Percentiles rank a stretch among this genome's conserved stretches.
phyloP scores from a whole-genome alignment of 2,329 filamentous ascomycete genomes.

The Aspergillus clavatus region DNA sequence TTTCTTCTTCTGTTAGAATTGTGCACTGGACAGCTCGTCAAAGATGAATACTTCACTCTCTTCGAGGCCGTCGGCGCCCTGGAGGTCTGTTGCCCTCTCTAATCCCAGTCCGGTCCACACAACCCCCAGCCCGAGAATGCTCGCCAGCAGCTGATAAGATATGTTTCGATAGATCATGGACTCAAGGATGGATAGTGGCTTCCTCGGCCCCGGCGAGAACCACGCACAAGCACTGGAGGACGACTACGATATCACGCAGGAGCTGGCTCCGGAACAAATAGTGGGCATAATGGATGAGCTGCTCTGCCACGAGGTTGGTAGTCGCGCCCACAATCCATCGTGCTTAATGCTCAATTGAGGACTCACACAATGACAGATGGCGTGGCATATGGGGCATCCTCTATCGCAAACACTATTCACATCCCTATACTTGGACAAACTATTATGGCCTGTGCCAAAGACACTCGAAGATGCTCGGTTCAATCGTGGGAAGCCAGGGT shows the following conservation, averaged over 20 bases:
- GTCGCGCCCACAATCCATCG: neutral
- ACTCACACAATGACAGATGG: slow-evolving; percentile 57
- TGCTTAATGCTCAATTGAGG: slow-evolving; percentile 7
- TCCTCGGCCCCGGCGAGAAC: slow-evolving; percentile 65
- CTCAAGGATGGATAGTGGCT: slow-evolving; percentile 96
- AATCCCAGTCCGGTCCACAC: neutral
- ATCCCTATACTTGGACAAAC: slow-evolving; percentile 79
- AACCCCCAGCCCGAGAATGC: neutral
- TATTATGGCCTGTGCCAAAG: slow-evolving; percentile 66
- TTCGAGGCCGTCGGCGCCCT: slow-evolving; percentile 84
- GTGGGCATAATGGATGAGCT: slow-evolving; percentile 93
- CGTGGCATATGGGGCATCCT: slow-evolving; percentile 94
- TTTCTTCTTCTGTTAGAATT: slow-evolving; percentile 52
- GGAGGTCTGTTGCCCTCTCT: slow-evolving; percentile 43
- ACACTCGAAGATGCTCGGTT: slow-evolving; percentile 64
- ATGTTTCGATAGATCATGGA: slow-evolving; percentile 76
- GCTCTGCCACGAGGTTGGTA: slow-evolving; percentile 72
- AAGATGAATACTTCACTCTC: slow-evolving; percentile 89
- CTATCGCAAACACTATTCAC: slow-evolving; percentile 93
- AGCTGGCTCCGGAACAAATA: slow-evolving; percentile 70
- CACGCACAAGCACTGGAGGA: slow-evolving; percentile 62
- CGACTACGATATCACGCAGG: slow-evolving; percentile 67
- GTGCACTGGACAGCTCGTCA: slow-evolving; percentile 74
- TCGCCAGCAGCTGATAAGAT: slow-evolving; percentile 13
- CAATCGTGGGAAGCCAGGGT: slow-evolving; percentile 25